phyloP scores from a whole-genome alignment of 345 rosid genomes.

The Hevea brasiliensis region DNA sequence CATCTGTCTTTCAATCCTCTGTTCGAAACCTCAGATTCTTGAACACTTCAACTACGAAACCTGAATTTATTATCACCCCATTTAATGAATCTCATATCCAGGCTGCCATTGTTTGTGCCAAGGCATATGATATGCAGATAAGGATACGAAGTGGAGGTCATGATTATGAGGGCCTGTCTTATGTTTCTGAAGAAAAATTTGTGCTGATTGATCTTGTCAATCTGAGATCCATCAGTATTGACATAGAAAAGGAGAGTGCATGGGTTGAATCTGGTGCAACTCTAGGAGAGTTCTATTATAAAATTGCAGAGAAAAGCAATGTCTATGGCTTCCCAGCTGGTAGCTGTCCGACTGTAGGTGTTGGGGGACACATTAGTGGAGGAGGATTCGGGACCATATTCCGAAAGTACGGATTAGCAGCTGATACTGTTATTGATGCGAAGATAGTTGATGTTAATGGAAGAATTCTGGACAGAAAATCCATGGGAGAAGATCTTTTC shows the following conservation, averaged over 20 bases:
- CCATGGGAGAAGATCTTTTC: conserved; percentile 26
- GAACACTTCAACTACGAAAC: conserved; percentile 16
- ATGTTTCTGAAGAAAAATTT: not conserved
- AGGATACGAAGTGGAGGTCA: conserved; percentile 22
- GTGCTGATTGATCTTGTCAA: conserved; percentile 11
- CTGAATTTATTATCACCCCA: conserved; percentile 15
- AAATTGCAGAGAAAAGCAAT: conserved; percentile 17
- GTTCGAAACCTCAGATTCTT: conserved; percentile 27
- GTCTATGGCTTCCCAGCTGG: conserved; percentile 18
- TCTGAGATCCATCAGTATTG: conserved; percentile 4
- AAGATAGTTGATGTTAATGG: conserved; percentile 16
- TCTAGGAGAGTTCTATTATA: conserved; percentile 18
- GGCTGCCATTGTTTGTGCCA: conserved; percentile 9
- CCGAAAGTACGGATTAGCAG: conserved; percentile 11
- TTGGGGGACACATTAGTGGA: conserved; percentile 21
- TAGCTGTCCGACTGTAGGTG: not conserved
- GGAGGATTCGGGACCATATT: conserved; percentile 18
- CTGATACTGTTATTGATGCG: conserved; percentile 17
- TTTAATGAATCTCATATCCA: conserved; percentile 7
- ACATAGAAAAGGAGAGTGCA: conserved; percentile 11
- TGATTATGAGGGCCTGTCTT: conserved; percentile 20
- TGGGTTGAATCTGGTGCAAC: conserved; percentile 17
- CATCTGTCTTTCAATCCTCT: conserved; percentile 22
- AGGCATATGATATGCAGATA: not conserved
- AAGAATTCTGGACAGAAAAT: conserved; percentile 7